phyloP scores from a whole-genome alignment of 164 flowering plant species.

The Piper betle region DNA sequence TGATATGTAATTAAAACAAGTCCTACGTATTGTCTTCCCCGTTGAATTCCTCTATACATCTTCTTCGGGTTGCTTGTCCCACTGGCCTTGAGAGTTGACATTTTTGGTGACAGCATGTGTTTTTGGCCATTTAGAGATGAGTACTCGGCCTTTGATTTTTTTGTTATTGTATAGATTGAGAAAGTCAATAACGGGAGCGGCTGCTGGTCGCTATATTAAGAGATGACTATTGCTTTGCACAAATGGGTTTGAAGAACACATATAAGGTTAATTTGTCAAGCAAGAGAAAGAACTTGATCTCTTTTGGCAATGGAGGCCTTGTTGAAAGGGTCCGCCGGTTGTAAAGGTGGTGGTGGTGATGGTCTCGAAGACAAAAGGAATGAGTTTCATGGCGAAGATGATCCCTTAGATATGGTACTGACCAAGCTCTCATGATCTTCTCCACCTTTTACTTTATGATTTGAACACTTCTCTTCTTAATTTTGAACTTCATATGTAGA shows the following conservation, averaged over 20 bases:
- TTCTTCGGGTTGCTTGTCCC: constrained; percentile 1
- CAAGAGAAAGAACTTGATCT: neutral
- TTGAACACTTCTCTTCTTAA: neutral
- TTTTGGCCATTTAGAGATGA: neutral
- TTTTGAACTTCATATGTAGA: neutral
- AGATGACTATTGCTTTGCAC: neutral
- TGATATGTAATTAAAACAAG: neutral
- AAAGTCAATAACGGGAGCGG: constrained; percentile 11
- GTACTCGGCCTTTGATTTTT: constrained; percentile 11
- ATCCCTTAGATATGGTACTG: neutral
- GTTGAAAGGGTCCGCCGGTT: constrained; percentile 8
- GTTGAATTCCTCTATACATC: neutral
- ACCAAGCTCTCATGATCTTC: constrained; percentile 1
- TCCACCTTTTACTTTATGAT: neutral
- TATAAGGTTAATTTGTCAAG: neutral
- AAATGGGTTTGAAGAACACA: neutral
- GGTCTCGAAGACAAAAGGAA: constrained; percentile 13
- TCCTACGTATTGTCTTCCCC: neutral
- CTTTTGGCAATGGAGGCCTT: constrained; percentile 11
- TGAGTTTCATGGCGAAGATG: constrained; percentile 4
- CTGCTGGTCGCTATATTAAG: neutral
- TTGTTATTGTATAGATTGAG: neutral
- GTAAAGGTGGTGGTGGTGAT: neutral
- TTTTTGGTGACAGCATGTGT: constrained; percentile 4
- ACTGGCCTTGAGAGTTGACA: constrained; percentile 16